These are phyloP conservation scores for Dactylellina sp. DNA, from an alignment of 2,329 filamentous ascomycete genomes.

Conservation along the genomic window DNA sequence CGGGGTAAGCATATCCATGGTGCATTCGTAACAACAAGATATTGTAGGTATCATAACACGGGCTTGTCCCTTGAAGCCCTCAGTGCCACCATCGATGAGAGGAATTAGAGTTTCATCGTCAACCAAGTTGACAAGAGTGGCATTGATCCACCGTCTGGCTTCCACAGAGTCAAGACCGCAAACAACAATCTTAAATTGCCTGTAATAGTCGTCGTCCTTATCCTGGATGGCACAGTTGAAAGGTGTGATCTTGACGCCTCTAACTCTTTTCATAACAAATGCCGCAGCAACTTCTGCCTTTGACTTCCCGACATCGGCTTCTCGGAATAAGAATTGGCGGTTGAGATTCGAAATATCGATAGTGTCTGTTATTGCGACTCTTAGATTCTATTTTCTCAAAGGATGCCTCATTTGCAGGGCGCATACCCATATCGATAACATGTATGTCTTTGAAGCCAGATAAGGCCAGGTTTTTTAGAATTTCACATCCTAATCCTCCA, in stretches of 20 bases:
- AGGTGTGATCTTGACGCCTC: constrained; percentile 90
- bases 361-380: constrained; percentile 73
- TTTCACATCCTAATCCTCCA: constrained; percentile 93
- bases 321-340: constrained; percentile 94
- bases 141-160: constrained; percentile 98
- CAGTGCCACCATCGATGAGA: constrained; percentile 94
- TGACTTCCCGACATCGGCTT: constrained; percentile 88
- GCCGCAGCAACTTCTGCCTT: constrained; percentile 93
- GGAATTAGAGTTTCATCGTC: constrained; percentile 88
- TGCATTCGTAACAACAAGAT: constrained; percentile 96
- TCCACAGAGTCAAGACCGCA: constrained; percentile 98
- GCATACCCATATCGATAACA: constrained; percentile 95
- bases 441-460: constrained; percentile 97
- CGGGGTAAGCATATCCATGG: constrained; percentile 98
- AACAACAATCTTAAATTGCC: constrained; percentile 92
- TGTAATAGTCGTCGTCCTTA: constrained; percentile 95
- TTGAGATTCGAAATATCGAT: constrained; percentile 99
- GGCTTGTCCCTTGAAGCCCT: constrained; percentile 97
- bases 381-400: constrained; percentile 8
- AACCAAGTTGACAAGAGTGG: constrained; percentile 89
- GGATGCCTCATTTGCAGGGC: not conserved
- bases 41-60: constrained; percentile 91
- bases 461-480: constrained; percentile 93
- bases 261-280: constrained; percentile 90
- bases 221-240: constrained; percentile 97